Base-by-base conservation (phyloP, 805 yeast genomes). In the Suhomyces vadensis region DNA sequence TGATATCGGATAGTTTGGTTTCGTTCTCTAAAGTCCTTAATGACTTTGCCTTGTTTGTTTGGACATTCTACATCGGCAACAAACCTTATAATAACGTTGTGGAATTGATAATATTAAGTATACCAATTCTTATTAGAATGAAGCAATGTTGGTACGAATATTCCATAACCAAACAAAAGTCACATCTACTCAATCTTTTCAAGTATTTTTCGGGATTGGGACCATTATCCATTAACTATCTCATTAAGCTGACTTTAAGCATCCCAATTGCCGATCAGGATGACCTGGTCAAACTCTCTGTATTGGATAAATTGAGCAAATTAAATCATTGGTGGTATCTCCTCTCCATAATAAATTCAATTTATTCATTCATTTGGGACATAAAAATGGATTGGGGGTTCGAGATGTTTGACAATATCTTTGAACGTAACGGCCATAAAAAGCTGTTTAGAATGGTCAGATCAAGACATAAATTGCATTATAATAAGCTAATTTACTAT, bases 321-420 rank as follows among this genome's bases (percentile, higher is more conserved):
- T 54, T 69, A 5, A 63, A 73, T 45, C 40, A 52, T 2, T 59
- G 69, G 55, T 78, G 82, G 83, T 72, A 70, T 43, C 31, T 71
- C 2, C 56, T 64, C 4, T 65, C 73, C 3, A 56, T 83, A 1
- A 55, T 86, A 31, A 89, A 87, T 59, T 85, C 98, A 0, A 55
- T 79, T 0, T 94, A 86, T 61, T 78, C 95, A 11, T 86, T 88
- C 48, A 67, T 80, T 43, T 94, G 99, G 99, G 99, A 94, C 63
- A 64, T 92, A 9, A 76, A 77, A 40, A 80, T 81, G 75, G 99
- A 94, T 67, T 94, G 99, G 99, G 81, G 82, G 35, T 71, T 89
- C 39, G 75, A 77, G 8, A 55, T 85, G 6, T 71, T 85, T 54
- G 71, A 70, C 36, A 49, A 47, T 3, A 29, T 65, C 11, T 56